A percentile compares a stretch with the other conserved stretches of the same genome.
Evolutionary conservation across 2,329 filamentous ascomycete genomes (phyloP).

Genomic region (Rugonectria rugulosa): DNA sequence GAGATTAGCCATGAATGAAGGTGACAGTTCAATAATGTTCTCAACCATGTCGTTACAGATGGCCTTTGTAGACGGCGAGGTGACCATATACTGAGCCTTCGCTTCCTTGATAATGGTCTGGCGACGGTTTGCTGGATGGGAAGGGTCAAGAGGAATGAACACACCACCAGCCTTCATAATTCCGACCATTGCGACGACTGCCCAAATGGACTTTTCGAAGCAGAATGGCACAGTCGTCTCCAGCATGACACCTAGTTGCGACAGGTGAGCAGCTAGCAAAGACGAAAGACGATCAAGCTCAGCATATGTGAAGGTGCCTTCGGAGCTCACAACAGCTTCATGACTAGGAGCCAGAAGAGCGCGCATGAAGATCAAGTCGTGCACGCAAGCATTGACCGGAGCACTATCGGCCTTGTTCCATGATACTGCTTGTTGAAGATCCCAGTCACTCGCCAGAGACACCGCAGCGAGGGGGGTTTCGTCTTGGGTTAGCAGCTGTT

Average conservation of each 20-base stretch:
- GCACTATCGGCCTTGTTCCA: background rate
- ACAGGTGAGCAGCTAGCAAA: slow-evolving; percentile 11
- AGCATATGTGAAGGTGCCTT: too few species aligned
- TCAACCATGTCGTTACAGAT: background rate
- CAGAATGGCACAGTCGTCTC: slow-evolving; percentile 14
- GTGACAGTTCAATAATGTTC: background rate
- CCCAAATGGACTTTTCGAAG: slow-evolving; percentile 12
- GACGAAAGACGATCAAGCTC: slow-evolving; percentile 18
- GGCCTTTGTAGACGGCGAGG: background rate
- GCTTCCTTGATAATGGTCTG: slow-evolving; percentile 3
- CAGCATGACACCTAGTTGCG: too few species aligned
- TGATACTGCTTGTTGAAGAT: too few species aligned
- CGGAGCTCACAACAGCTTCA: too few species aligned
- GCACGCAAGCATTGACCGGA: slow-evolving; percentile 12
- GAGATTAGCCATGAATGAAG: background rate
- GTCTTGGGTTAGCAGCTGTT: background rate
- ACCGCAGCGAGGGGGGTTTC: background rate
- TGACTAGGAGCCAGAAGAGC: too few species aligned
- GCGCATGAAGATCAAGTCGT: slow-evolving; percentile 31
- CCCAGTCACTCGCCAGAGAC: background rate
- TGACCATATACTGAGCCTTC: background rate
- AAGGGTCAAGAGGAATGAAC: slow-evolving; percentile 6
- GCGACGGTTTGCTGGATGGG: slow-evolving; percentile 2
- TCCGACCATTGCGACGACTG: slow-evolving; percentile 2
- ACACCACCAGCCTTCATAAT: slow-evolving; percentile 12